phyloP scores from a whole-genome alignment of 2,329 filamentous ascomycete genomes.

The Alternaria gansuensis region DNA sequence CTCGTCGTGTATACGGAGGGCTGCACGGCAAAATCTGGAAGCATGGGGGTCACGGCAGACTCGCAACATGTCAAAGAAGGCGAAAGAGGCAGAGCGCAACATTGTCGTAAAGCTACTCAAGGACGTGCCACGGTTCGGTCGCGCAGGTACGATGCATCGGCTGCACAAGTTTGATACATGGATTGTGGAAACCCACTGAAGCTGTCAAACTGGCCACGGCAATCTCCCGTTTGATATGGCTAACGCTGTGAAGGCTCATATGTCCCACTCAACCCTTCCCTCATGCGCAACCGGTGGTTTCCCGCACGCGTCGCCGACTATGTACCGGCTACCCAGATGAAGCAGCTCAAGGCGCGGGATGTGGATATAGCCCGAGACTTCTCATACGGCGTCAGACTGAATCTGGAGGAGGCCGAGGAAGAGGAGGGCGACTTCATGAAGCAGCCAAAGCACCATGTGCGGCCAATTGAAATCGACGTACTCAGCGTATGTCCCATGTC shows the following conservation, averaged over 20 bases:
- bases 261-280: constrained; percentile 61
- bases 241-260: constrained; percentile 58
- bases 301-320: constrained; percentile 63
- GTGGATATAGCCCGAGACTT: constrained; percentile 58
- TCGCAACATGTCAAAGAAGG: constrained; percentile 58
- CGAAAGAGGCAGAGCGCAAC: constrained; percentile 52
- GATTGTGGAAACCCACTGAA: constrained; percentile 1
- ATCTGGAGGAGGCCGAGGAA: constrained; percentile 42
- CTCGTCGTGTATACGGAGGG: constrained; percentile 50
- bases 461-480: constrained; percentile 53
- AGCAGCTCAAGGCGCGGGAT: constrained; percentile 57
- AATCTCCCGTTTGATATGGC: constrained; percentile 15
- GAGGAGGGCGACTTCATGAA: constrained; percentile 31
- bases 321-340: constrained; percentile 57
- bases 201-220: constrained; percentile 5
- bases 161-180: constrained; percentile 3
- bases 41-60: constrained; percentile 49
- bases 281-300: constrained; percentile 66
- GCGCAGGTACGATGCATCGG: constrained; percentile 41
- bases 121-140: constrained; percentile 63
- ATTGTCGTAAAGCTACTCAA: constrained; percentile 63
- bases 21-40: constrained; percentile 44
- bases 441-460: constrained; percentile 41
- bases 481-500: constrained; percentile 48
- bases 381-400: constrained; percentile 52